A percentile compares a stretch with the other conserved stretches of the same genome.
These are phyloP conservation scores for Ophiosphaerella herpotricha DNA, from an alignment of 2,329 filamentous ascomycete species.

Conservation along the genomic window DNA sequence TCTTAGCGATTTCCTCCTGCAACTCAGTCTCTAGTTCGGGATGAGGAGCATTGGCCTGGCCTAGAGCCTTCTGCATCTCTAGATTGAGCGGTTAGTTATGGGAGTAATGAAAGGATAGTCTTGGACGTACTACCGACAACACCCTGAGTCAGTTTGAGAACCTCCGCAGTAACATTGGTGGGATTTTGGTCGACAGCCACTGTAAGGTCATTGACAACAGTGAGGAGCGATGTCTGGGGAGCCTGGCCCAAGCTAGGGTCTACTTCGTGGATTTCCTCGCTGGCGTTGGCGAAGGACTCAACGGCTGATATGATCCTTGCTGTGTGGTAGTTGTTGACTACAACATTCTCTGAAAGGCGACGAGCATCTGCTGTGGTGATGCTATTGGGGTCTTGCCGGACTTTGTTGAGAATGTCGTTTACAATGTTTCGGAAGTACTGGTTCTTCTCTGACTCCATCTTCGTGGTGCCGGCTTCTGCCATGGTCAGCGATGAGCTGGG, in stretches of 20 bases:
- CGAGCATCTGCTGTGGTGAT: conserved; percentile 40
- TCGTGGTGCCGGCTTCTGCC: neutral
- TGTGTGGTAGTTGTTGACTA: conserved; percentile 22
- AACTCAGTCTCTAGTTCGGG: conserved; percentile 37
- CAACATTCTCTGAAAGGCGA: conserved; percentile 32
- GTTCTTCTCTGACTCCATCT: neutral
- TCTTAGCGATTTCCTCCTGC: conserved; percentile 35
- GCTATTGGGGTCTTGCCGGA: conserved; percentile 15
- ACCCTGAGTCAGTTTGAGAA: conserved; percentile 30
- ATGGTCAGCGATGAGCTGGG: neutral
- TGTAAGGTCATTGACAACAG: conserved; percentile 34
- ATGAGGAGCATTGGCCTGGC: conserved; percentile 28
- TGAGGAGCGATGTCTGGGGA: conserved; percentile 25
- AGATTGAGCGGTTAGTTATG: neutral
- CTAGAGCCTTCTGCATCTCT: conserved; percentile 40
- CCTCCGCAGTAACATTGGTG: conserved; percentile 28
- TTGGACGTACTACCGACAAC: conserved; percentile 36
- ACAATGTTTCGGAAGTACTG: neutral
- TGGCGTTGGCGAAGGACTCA: conserved; percentile 29
- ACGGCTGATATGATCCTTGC: conserved; percentile 38
- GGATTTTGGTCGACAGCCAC: conserved; percentile 30
- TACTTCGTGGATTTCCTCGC: conserved; percentile 23
- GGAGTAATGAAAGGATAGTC: neutral
- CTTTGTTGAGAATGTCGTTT: neutral
- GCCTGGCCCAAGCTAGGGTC: conserved; percentile 12